phyloP scores from a whole-genome alignment of 495 filamentous ascomycete genomes.

The Talaromyces wortmannii region DNA sequence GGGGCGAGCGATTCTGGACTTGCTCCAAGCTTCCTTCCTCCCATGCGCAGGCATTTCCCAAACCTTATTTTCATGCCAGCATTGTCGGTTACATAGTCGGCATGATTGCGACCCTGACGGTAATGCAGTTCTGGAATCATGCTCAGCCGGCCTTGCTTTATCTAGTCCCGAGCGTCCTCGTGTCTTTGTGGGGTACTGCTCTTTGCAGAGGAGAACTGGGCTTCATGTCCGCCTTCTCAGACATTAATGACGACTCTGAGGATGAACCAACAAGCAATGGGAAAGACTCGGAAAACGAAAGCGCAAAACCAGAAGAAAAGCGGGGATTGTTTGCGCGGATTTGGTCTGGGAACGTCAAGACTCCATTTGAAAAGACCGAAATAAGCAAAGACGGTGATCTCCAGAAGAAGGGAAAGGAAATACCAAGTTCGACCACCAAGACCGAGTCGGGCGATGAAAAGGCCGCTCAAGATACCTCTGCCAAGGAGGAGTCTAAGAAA shows the following conservation, averaged over 20 bases:
- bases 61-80: constrained; percentile 80
- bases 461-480: not conserved
- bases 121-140: constrained; percentile 72
- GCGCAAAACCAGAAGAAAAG: constrained; percentile 10
- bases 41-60: constrained; percentile 56
- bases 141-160: constrained; percentile 91
- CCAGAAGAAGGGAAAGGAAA: not conserved
- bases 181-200: constrained; percentile 75
- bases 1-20: constrained; percentile 86
- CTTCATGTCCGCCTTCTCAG: constrained; percentile 76
- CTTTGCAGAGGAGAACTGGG: constrained; percentile 58
- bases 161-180: constrained; percentile 79
- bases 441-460: not conserved
- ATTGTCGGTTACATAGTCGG: constrained; percentile 72
- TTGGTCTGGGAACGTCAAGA: constrained; percentile 14
- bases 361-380: constrained; percentile 2
- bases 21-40: constrained; percentile 28
- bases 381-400: constrained; percentile 8
- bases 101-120: constrained; percentile 69
- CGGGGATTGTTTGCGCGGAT: constrained; percentile 15
- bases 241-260: constrained; percentile 42
- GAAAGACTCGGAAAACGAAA: constrained; percentile 12
- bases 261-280: constrained; percentile 14
- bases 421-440: not conserved
- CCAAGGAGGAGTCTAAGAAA: not conserved